Base-by-base conservation (phyloP, 75 land plant species). In the Azolla pinnata region DNA sequence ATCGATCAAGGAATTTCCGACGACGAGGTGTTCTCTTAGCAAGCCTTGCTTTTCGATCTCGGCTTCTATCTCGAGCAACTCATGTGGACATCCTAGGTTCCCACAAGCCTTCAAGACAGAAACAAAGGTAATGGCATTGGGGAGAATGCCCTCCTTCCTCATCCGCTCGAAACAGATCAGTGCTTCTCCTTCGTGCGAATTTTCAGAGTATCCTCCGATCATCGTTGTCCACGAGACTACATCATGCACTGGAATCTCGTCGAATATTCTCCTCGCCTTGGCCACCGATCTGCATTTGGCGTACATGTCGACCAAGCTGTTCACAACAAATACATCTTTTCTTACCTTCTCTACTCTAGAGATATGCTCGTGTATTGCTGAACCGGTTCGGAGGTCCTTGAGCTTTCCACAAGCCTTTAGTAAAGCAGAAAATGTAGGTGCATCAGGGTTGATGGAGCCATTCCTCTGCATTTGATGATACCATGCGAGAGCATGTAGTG, bases 181-280 rank as follows among this genome's bases (percentile, higher is more conserved):
- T 10, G 84, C 81, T 25, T 61, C 51, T 4, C 30, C 7, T 7
- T 65, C 59, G 30, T 63, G 24, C 19, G 75, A 75, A 16, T 48
- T 20, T 21, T 38, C 61, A 5, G 67, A 61, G 42, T 65, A 60
- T 5, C 62, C 66, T 25, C 78, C 60, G 20, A 81, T 68, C 70
- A 81, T 56, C 8, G 75, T 54, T 31, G 78, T 84, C 87, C 87
- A 84, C 20, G 87, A 56, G 35, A 70, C 81, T 33, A 77, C 73
- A 75, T 78, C 78, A 54, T 63, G 67, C 0, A 63, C 54, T 26
- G 75, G 69, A 69, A 81, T 74, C 49, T 71, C 75, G 56, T 71
- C 64, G 59, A 83, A 79, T 40, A 82, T 44, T 25, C 55, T 45
- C 25, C 42, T 53, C 5, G 81, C 85, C 48, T 67, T 30, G 2